These are phyloP conservation scores for Termitomyces sp. DNA, from an alignment of 768 basidiomycete genomes.

Conservation along the genomic window DNA sequence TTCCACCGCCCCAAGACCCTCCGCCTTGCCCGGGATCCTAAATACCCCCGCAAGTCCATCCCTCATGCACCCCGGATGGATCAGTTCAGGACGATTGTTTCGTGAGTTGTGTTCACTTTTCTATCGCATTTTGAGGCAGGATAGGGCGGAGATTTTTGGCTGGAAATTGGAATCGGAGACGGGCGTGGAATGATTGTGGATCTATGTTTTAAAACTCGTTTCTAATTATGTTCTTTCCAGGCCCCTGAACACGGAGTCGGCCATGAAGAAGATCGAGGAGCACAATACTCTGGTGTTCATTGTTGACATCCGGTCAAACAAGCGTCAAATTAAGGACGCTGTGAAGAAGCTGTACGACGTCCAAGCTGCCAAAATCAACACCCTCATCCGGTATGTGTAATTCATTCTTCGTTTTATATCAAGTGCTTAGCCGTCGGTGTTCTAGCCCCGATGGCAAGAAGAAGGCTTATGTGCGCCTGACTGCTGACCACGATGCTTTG, in stretches of 20 bases:
- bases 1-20: slow-evolving; percentile 98
- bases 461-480: slow-evolving; percentile 97
- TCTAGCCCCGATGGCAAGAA: slow-evolving; percentile 96
- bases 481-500: slow-evolving; percentile 92
- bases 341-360: slow-evolving; percentile 99
- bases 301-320: slow-evolving; percentile 93
- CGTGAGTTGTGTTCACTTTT: slow-evolving; percentile 48
- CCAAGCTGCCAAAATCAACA: slow-evolving; percentile 94
- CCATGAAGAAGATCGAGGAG: slow-evolving; percentile 99
- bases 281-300: slow-evolving; percentile 99
- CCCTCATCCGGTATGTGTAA: slow-evolving; percentile 81
- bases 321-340: slow-evolving; percentile 98
- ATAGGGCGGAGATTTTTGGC: neutral
- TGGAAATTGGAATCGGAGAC: neutral
- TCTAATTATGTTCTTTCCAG: slow-evolving; percentile 28
- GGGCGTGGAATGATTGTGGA: neutral
- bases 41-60: slow-evolving; percentile 94
- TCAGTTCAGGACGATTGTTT: slow-evolving; percentile 91
- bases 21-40: slow-evolving; percentile 75
- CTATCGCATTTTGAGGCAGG: neutral
- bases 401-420: neutral
- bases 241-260: slow-evolving; percentile 91
- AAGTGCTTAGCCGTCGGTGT: neutral
- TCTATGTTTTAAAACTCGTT: neutral
- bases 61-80: slow-evolving; percentile 94